A percentile compares a stretch with the other conserved stretches of the same genome.
These are phyloP conservation scores for Mallotus nudiflorus DNA, from an alignment of 345 rosid species.

Conservation along the genomic window DNA sequence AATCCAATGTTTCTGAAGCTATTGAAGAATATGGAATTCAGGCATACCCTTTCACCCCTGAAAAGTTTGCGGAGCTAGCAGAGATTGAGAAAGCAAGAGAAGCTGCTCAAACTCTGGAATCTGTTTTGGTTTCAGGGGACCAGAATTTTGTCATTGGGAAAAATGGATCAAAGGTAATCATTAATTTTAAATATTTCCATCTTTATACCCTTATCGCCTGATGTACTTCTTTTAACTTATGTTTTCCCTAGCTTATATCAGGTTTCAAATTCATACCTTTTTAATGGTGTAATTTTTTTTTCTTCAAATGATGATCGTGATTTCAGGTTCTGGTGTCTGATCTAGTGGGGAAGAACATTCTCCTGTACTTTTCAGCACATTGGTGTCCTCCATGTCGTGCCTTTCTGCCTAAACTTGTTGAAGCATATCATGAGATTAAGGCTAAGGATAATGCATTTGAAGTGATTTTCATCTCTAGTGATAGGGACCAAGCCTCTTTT, in stretches of 20 bases:
- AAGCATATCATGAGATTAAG: conserved; percentile 39
- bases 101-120: conserved; percentile 42
- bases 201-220: neutral
- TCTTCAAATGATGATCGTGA: neutral
- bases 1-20: conserved; percentile 34
- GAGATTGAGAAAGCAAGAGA: conserved; percentile 31
- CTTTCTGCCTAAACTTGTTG: conserved; percentile 38
- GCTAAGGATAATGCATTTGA: conserved; percentile 34
- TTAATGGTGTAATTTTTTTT: neutral
- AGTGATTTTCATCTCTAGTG: conserved; percentile 45
- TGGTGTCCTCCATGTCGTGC: conserved; percentile 49
- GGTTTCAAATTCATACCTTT: neutral
- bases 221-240: neutral
- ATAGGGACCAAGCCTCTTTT: conserved; percentile 39
- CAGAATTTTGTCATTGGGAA: conserved; percentile 37
- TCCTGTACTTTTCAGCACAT: conserved; percentile 50
- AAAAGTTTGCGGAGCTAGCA: conserved; percentile 34
- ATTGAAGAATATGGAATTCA: conserved; percentile 34
- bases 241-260: neutral
- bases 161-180: conserved; percentile 32
- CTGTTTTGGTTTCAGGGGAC: conserved; percentile 33
- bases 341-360: conserved; percentile 42
- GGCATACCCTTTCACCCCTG: conserved; percentile 47
- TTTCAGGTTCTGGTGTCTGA: conserved; percentile 41
- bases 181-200: neutral